These are phyloP conservation scores for Xerocomus brunneocitrinus DNA, from an alignment of 768 basidiomycete genomes.

Conservation along the genomic window DNA sequence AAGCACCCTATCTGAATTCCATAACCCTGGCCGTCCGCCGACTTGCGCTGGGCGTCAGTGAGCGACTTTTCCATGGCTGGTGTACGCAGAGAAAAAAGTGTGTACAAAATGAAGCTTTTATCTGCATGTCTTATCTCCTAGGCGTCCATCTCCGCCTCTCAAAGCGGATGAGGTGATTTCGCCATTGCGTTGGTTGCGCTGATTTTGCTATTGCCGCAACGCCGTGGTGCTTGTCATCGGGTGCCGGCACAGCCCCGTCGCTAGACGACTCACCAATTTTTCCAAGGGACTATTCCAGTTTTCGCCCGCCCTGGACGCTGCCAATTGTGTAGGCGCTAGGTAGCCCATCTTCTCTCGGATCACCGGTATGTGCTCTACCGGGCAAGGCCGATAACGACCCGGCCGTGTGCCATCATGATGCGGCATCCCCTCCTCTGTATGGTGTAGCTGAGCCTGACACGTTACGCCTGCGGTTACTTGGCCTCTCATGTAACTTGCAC, in stretches of 20 bases:
- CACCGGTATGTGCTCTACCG: background rate
- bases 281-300: background rate
- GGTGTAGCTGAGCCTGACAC: background rate
- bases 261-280: background rate
- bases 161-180: constrained; percentile 19
- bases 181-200: constrained; percentile 23
- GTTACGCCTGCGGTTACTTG: background rate
- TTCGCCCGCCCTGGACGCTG: background rate
- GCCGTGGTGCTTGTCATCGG: background rate
- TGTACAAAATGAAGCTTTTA: constrained; percentile 6
- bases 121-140: constrained; percentile 9
- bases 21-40: constrained; percentile 18
- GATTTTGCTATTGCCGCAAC: constrained; percentile 24
- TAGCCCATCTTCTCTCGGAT: background rate
- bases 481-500: background rate
- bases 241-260: background rate
- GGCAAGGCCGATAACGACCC: background rate
- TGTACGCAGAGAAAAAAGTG: background rate
- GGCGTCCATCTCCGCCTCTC: background rate
- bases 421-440: background rate
- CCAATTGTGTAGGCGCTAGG: too few species aligned
- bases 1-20: constrained; percentile 31
- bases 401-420: too few species aligned
- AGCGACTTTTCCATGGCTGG: constrained; percentile 19
- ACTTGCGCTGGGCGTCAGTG: constrained; percentile 11